These are phyloP conservation scores for Fusarium palustre DNA, from an alignment of 2,329 filamentous ascomycete genomes.

Conservation along the genomic window DNA sequence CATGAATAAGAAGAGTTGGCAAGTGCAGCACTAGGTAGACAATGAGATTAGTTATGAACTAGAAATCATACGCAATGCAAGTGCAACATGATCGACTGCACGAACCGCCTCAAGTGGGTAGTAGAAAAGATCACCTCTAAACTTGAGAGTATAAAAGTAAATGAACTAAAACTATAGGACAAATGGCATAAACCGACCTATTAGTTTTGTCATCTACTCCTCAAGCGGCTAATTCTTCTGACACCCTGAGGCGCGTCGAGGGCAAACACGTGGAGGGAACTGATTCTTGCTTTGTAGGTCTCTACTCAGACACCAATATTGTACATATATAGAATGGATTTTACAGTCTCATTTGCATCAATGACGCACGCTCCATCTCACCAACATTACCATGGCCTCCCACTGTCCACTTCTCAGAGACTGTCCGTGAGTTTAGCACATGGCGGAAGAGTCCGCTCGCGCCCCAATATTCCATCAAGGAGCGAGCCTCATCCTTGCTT, in stretches of 20 bases:
- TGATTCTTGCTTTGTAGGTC: conserved; percentile 25
- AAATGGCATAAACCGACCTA: too few relatives aligned
- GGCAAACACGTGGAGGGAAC: conserved; percentile 2
- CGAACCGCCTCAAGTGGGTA: neutral
- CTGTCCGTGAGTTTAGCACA: conserved; percentile 74
- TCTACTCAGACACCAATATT: conserved; percentile 44
- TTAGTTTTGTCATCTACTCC: too few relatives aligned
- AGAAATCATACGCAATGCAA: neutral
- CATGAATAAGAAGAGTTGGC: conserved; percentile 33
- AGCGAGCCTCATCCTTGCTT: conserved; percentile 78
- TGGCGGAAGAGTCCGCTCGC: conserved; percentile 82
- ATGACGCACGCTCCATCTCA: conserved; percentile 79
- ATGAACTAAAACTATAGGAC: too few relatives aligned
- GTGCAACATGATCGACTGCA: neutral
- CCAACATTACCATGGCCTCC: conserved; percentile 85
- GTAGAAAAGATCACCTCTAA: too few relatives aligned
- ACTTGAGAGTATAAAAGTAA: too few relatives aligned
- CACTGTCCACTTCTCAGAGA: conserved; percentile 86
- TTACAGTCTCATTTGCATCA: conserved; percentile 62
- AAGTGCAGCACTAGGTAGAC: conserved; percentile 25
- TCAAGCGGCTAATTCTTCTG: neutral
- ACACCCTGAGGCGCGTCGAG: neutral
- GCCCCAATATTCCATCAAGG: conserved; percentile 93
- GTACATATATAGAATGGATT: conserved; percentile 50
- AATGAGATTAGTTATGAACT: conserved; percentile 12